Evolutionary conservation across 1,284 basidiomycete genomes (phyloP).

Genomic region (Puccinia novopanici): DNA sequence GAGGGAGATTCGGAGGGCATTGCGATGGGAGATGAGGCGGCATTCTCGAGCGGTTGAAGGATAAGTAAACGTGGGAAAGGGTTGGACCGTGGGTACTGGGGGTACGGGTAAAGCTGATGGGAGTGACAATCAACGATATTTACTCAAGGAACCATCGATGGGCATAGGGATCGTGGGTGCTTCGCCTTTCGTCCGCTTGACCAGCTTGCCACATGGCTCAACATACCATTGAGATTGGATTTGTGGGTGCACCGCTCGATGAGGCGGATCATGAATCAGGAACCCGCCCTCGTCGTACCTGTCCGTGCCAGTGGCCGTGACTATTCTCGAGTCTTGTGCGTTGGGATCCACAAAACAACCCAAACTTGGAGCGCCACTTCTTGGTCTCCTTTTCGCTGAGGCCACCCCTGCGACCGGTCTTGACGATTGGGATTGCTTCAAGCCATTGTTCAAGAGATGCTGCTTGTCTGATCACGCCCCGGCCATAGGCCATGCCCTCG

Average conservation of each 20-base stretch:
- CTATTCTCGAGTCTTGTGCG: no score
- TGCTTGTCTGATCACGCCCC: conserved; percentile 60
- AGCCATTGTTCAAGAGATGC: conserved; percentile 64
- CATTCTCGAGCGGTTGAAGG: no score
- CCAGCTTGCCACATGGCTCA: conserved; percentile 60
- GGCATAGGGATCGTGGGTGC: conserved; percentile 15
- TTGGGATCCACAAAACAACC: no score
- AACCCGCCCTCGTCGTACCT: conserved; percentile 64
- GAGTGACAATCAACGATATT: conserved; percentile 59
- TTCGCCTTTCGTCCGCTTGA: no score
- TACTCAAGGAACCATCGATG: conserved; percentile 39
- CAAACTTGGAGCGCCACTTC: conserved; percentile 61
- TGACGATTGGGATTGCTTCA: conserved; percentile 60
- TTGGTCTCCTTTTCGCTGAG: conserved; percentile 56
- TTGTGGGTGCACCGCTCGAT: conserved; percentile 64
- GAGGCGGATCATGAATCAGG: conserved; percentile 65
- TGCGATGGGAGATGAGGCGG: no score
- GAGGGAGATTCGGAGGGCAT: no score
- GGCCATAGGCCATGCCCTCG: conserved; percentile 61
- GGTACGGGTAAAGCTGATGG: conserved; percentile 61
- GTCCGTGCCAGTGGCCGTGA: no score
- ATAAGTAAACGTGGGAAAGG: no score
- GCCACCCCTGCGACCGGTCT: conserved; percentile 56
- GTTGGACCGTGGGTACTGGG: no score
- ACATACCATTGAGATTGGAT: conserved; percentile 66